Percentiles rank a stretch among this genome's conserved stretches.
Evolutionary conservation across 192 early-diverging fungal species (phyloP).

Genomic region (Cetraspora pellucida): DNA sequence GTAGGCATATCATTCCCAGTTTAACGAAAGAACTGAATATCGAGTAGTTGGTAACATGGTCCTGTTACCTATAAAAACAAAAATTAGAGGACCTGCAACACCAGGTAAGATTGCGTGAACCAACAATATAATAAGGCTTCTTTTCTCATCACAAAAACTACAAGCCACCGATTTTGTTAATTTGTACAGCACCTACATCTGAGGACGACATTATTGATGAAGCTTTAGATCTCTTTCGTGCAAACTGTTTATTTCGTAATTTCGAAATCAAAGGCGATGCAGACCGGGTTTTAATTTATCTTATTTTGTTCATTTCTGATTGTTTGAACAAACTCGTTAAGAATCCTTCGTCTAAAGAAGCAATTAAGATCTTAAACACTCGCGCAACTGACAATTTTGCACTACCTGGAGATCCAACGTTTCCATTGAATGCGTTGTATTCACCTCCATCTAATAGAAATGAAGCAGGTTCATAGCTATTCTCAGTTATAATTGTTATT

Average conservation of each 20-base stretch:
- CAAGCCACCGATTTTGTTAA: background rate
- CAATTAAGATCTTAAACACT: conserved; percentile 74
- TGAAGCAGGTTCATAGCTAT: conserved; percentile 67
- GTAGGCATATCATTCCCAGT: conserved; percentile 88
- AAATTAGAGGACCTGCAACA: conserved; percentile 83
- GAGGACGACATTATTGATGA: conserved; percentile 93
- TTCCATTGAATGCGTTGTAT: conserved; percentile 93
- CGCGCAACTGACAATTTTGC: conserved; percentile 89
- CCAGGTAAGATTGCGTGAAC: conserved; percentile 50
- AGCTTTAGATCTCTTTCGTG: conserved; percentile 89
- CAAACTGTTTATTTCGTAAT: conserved; percentile 98
- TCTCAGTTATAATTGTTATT: background rate
- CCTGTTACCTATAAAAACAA: conserved; percentile 88
- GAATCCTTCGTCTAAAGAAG: conserved; percentile 71
- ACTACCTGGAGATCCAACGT: conserved; percentile 89
- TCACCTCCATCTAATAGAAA: conserved; percentile 65
- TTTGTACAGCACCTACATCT: conserved; percentile 45
- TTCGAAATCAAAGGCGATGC: conserved; percentile 96
- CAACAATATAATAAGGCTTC: conserved; percentile 7
- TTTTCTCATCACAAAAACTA: background rate
- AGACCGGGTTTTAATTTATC: conserved; percentile 94
- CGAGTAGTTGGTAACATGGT: conserved; percentile 82
- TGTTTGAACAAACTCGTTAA: conserved; percentile 69
- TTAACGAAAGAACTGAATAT: conserved; percentile 63
- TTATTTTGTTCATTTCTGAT: conserved; percentile 90